These are phyloP conservation scores for Nakazawaea holstii DNA, from an alignment of 805 yeast species.

Conservation along the genomic window DNA sequence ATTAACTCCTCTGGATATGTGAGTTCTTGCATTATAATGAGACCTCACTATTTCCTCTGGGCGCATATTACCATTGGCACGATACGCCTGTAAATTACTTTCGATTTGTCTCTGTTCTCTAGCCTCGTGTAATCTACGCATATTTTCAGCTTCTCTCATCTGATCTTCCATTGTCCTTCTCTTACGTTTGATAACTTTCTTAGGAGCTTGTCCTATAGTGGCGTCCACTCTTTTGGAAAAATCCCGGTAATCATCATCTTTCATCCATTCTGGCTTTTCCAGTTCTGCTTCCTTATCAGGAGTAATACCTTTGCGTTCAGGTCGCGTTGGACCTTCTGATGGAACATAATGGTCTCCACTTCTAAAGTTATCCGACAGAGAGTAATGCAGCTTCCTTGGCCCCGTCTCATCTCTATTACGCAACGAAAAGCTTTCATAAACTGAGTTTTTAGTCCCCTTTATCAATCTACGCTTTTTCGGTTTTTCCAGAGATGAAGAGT, in stretches of 20 bases:
- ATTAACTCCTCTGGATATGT: conserved; percentile 52
- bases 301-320: background rate
- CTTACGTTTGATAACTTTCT: conserved; percentile 22
- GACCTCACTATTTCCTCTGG: conserved; percentile 66
- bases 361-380: conserved; percentile 1
- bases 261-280: conserved; percentile 29
- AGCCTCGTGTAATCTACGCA: conserved; percentile 25
- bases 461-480: conserved; percentile 9
- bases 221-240: conserved; percentile 14
- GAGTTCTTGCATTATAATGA: conserved; percentile 84
- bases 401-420: conserved; percentile 6
- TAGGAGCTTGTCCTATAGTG: background rate
- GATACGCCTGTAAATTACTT: conserved; percentile 14
- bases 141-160: conserved; percentile 16
- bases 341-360: conserved; percentile 7
- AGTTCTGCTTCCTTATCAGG: conserved; percentile 1
- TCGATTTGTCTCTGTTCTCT: conserved; percentile 19
- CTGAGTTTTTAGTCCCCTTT: conserved; percentile 10
- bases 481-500: background rate
- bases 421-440: conserved; percentile 9
- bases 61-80: conserved; percentile 21
- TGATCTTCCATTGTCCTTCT: conserved; percentile 21
- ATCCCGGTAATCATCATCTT: conserved; percentile 21
- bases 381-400: conserved; percentile 3
- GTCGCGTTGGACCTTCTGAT: background rate